Conservation (phyloP, 345 rosid species). For the Salix viminalis region DNA sequence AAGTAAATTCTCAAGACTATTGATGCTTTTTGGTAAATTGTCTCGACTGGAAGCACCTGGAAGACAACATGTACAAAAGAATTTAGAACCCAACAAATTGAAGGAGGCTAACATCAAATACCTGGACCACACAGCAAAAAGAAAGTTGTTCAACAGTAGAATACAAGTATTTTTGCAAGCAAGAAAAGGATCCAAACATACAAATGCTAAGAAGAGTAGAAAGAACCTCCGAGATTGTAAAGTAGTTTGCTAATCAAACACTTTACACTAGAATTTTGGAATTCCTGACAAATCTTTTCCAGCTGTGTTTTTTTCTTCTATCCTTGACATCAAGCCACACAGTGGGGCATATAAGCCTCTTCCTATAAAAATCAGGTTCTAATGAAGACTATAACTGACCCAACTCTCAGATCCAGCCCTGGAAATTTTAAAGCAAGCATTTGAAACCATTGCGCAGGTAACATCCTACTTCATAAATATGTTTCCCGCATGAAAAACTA, state of each 20-base stretch:
- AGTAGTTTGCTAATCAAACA: too few relatives aligned
- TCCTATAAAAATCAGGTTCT: background rate
- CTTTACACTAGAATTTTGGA: background rate
- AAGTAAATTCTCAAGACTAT: constrained; percentile 85
- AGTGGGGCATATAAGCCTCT: background rate
- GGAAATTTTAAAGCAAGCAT: background rate
- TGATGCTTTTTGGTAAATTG: constrained; percentile 72
- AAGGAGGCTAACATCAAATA: background rate
- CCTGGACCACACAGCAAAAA: background rate
- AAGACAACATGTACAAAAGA: constrained; percentile 20
- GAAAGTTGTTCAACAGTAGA: background rate
- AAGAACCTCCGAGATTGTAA: too few relatives aligned
- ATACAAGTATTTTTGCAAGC: too few relatives aligned
- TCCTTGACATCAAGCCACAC: background rate
- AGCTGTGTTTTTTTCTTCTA: too few relatives aligned
- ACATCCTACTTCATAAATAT: background rate
- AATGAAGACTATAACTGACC: background rate
- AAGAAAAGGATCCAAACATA: too few relatives aligned
- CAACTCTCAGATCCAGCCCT: background rate
- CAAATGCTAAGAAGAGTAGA: too few relatives aligned
- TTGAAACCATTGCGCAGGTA: background rate
- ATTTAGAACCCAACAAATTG: background rate
- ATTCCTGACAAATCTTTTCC: background rate
- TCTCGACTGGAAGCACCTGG: constrained; percentile 73
- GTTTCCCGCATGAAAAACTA: background rate